Percentiles rank a stretch among this genome's conserved stretches.
Evolutionary conservation across 116 monocot species (phyloP).

Genomic region (Posidonia oceanica): DNA sequence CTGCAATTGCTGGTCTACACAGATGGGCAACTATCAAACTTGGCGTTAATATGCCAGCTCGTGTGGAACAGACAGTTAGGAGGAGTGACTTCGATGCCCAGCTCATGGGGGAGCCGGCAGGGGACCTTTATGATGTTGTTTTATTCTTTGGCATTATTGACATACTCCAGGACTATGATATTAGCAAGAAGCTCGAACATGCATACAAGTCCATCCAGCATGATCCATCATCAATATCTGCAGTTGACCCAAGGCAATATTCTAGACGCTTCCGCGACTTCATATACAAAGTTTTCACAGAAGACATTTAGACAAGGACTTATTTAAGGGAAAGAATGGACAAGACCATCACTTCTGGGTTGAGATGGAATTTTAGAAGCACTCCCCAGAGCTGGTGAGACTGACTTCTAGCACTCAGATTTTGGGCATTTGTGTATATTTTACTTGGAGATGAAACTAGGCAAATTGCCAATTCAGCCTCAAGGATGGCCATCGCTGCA

Average conservation of each 20-base stretch:
- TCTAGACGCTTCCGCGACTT: slow-evolving; percentile 60
- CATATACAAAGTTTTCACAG: slow-evolving; percentile 39
- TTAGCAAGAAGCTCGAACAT: slow-evolving; percentile 71
- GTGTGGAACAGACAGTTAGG: slow-evolving; percentile 30
- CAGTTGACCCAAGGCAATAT: slow-evolving; percentile 58
- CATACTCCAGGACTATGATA: slow-evolving; percentile 69
- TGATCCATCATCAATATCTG: slow-evolving; percentile 55
- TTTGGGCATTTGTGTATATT: neutral
- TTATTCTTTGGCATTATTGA: slow-evolving; percentile 69
- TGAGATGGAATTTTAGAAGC: neutral
- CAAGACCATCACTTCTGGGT: neutral
- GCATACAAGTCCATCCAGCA: slow-evolving; percentile 63
- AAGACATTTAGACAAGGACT: slow-evolving; percentile 14
- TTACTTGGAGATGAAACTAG: neutral
- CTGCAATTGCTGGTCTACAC: neutral
- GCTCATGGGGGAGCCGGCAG: slow-evolving; percentile 35
- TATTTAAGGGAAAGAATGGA: too few relatives aligned
- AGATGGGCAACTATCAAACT: slow-evolving; percentile 32
- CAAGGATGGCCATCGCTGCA: neutral
- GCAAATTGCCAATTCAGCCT: neutral
- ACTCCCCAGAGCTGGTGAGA: neutral
- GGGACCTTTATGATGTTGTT: slow-evolving; percentile 37
- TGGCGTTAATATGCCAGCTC: slow-evolving; percentile 44
- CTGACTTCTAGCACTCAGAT: neutral
- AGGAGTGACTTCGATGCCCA: slow-evolving; percentile 21